Conservation (phyloP, 495 filamentous ascomycete species). For the Penicillium longicatenatum region DNA sequence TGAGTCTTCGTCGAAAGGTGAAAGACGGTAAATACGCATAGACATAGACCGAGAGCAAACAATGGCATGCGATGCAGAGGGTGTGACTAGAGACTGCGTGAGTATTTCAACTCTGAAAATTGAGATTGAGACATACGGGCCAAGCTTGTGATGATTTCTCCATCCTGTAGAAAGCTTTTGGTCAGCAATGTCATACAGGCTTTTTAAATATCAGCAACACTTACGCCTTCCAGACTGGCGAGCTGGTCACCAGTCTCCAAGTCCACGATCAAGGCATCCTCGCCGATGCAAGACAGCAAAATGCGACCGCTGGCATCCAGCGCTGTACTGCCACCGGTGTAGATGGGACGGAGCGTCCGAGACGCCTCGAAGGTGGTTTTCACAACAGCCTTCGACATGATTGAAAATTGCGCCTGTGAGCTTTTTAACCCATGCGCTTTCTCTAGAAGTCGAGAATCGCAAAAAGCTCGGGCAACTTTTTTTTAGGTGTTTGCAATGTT, state of each 20-base stretch:
- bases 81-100: slow-evolving; percentile 63
- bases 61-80: slow-evolving; percentile 82
- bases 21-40: slow-evolving; percentile 85
- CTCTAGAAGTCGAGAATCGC: slow-evolving; percentile 18
- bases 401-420: slow-evolving; percentile 26
- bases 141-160: slow-evolving; percentile 85
- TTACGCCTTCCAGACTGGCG: slow-evolving; percentile 84
- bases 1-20: slow-evolving; percentile 51
- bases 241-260: slow-evolving; percentile 80
- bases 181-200: slow-evolving; percentile 14
- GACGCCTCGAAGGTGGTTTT: slow-evolving; percentile 87
- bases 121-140: slow-evolving; percentile 56
- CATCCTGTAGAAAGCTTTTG: slow-evolving; percentile 65
- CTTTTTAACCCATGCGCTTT: slow-evolving; percentile 16
- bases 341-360: slow-evolving; percentile 86
- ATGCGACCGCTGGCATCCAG: slow-evolving; percentile 80
- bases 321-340: slow-evolving; percentile 85
- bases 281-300: slow-evolving; percentile 81
- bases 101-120: slow-evolving; percentile 8
- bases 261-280: slow-evolving; percentile 87
- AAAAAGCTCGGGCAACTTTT: slow-evolving; percentile 40
- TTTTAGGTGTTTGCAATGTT: slow-evolving; percentile 46
- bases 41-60: slow-evolving; percentile 90
- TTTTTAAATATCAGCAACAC: slow-evolving; percentile 17
- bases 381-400: slow-evolving; percentile 51